A percentile compares a stretch with the other conserved stretches of the same genome.
Conservation (phyloP, 371 early-diverging fungal genomes). For the Chytridiales sp. region DNA sequence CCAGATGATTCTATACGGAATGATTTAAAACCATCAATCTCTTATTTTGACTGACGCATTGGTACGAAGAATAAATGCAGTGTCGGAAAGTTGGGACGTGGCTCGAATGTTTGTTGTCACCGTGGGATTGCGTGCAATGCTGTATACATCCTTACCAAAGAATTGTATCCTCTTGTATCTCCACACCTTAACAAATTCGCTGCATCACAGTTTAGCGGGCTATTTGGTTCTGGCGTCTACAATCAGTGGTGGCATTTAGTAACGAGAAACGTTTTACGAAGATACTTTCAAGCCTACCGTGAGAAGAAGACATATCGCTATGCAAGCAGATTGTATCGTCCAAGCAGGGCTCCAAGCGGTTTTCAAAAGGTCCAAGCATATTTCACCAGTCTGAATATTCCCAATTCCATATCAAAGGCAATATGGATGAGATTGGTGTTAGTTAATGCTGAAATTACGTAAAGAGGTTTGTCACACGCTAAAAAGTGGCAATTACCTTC, state of each 20-base stretch:
- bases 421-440: background rate
- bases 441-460: slow-evolving; percentile 5
- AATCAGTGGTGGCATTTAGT: too few species aligned
- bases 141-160: slow-evolving; percentile 87
- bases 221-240: slow-evolving; percentile 54
- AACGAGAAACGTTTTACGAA: slow-evolving; percentile 9
- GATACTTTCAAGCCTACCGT: slow-evolving; percentile 21
- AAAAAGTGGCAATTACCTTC: slow-evolving; percentile 30
- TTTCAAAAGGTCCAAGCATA: slow-evolving; percentile 56
- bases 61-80: too few species aligned
- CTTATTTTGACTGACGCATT: too few species aligned
- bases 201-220: slow-evolving; percentile 94
- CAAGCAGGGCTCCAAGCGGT: slow-evolving; percentile 54
- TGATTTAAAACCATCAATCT: too few species aligned
- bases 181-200: slow-evolving; percentile 87
- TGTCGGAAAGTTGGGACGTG: too few species aligned
- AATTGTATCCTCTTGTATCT: slow-evolving; percentile 82
- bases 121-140: too few species aligned
- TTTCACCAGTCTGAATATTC: slow-evolving; percentile 46
- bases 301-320: slow-evolving; percentile 41
- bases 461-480: background rate
- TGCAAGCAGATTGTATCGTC: slow-evolving; percentile 44
- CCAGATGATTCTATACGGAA: too few species aligned
- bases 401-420: background rate
- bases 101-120: too few species aligned